phyloP scores from a whole-genome alignment of 805 yeast genomes.

The Isabelozyma heimii region DNA sequence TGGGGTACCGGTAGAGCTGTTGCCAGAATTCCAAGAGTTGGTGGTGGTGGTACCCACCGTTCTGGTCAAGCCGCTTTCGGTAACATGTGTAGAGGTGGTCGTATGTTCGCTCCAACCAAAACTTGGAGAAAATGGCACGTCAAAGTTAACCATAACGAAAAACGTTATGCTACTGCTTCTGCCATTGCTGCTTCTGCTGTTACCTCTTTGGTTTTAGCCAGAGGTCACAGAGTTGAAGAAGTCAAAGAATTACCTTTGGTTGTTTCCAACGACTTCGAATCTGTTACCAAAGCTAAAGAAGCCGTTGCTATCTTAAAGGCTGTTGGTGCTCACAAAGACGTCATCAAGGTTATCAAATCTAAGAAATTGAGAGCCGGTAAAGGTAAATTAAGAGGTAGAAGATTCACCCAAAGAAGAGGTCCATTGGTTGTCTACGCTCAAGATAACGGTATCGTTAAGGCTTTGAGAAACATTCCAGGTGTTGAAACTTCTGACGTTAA shows the following conservation, averaged over 20 bases:
- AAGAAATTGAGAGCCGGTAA: conserved; percentile 99
- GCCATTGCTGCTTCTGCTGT: conserved; percentile 99
- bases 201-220: conserved; percentile 96
- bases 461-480: conserved; percentile 99
- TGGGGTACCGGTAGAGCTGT: conserved; percentile 99
- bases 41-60: conserved; percentile 99
- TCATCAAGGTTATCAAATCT: conserved; percentile 96
- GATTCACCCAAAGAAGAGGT: conserved; percentile 99
- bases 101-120: conserved; percentile 99
- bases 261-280: conserved; percentile 89
- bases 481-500: conserved; percentile 94
- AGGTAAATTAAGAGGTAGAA: conserved; percentile 99
- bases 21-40: conserved; percentile 99
- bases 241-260: conserved; percentile 98
- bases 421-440: conserved; percentile 97
- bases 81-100: conserved; percentile 99
- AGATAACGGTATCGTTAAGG: conserved; percentile 97
- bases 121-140: conserved; percentile 99
- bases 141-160: conserved; percentile 99
- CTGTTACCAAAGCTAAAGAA: conserved; percentile 94
- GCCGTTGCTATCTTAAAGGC: conserved; percentile 98
- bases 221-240: conserved; percentile 99
- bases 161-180: conserved; percentile 99
- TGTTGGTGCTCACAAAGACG: conserved; percentile 98
- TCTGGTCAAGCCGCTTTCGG: conserved; percentile 99